Percentiles rank a stretch among this genome's conserved stretches.
Conservation (phyloP, 2,329 filamentous ascomycete genomes). For the Ceratocystis cubensis region DNA sequence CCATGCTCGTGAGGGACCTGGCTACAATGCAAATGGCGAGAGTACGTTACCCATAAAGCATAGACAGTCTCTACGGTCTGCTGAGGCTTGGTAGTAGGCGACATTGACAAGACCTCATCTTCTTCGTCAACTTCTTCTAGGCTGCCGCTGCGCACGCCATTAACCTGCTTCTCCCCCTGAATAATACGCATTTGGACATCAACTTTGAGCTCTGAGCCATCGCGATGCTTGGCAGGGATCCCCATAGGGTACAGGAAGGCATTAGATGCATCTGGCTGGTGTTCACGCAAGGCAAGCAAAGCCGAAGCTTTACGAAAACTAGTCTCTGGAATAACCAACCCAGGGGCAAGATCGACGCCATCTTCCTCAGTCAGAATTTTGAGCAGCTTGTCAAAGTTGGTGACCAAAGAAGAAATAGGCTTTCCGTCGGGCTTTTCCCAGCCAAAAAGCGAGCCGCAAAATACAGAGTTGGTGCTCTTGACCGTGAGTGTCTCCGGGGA, state of each 20-base stretch:
- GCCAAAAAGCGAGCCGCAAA: slow-evolving; percentile 84
- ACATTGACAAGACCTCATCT: slow-evolving; percentile 24
- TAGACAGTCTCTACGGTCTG: slow-evolving; percentile 68
- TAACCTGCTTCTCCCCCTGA: slow-evolving; percentile 62
- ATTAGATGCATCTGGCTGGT: slow-evolving; percentile 62
- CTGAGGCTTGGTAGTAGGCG: slow-evolving; percentile 23
- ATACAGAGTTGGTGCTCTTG: slow-evolving; percentile 87
- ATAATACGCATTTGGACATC: slow-evolving; percentile 96
- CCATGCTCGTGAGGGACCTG: slow-evolving; percentile 43
- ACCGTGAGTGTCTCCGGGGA: slow-evolving; percentile 67
- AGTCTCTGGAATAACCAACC: slow-evolving; percentile 94
- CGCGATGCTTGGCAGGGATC: slow-evolving; percentile 72
- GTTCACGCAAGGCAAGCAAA: slow-evolving; percentile 70
- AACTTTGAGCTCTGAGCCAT: slow-evolving; percentile 83
- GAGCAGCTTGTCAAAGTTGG: slow-evolving; percentile 74
- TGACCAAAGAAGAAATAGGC: slow-evolving; percentile 67
- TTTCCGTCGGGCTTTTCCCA: slow-evolving; percentile 72
- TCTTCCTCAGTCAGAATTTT: slow-evolving; percentile 76
- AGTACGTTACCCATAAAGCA: slow-evolving; percentile 95
- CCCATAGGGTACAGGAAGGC: slow-evolving; percentile 77
- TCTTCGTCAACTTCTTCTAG: slow-evolving; percentile 49
- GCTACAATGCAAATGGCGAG: slow-evolving; percentile 73
- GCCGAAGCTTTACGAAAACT: slow-evolving; percentile 84
- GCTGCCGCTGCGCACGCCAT: slow-evolving; percentile 45
- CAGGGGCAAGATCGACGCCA: slow-evolving; percentile 68